Conservation (phyloP, 2,329 filamentous ascomycete genomes). For the Pseudopyricularia cyperi region DNA sequence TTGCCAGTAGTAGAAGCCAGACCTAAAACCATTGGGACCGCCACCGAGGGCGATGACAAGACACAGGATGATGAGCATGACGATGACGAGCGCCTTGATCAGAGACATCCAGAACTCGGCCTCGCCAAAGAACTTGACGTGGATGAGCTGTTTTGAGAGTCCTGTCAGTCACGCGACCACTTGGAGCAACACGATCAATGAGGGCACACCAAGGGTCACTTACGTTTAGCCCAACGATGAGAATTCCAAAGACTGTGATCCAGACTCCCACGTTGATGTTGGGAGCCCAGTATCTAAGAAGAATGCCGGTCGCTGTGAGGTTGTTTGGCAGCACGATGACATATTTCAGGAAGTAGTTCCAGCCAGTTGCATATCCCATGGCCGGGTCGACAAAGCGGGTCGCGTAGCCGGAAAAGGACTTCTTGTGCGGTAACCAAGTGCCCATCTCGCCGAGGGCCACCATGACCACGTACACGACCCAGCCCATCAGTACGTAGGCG, state of each 20-base stretch:
- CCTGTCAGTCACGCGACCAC: not conserved
- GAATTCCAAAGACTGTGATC: conserved; percentile 20
- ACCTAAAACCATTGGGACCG: conserved; percentile 32
- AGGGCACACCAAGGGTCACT: not conserved
- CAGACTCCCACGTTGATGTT: conserved; percentile 24
- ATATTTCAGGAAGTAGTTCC: conserved; percentile 31
- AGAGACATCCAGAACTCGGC: conserved; percentile 33
- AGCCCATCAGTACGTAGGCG: conserved; percentile 25
- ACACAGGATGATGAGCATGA: conserved; percentile 44
- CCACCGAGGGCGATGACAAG: conserved; percentile 45
- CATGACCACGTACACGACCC: conserved; percentile 50
- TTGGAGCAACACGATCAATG: too few species aligned
- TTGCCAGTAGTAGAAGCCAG: conserved; percentile 30
- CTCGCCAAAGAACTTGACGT: conserved; percentile 29
- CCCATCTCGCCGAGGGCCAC: conserved; percentile 58
- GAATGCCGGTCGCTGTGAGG: conserved; percentile 22
- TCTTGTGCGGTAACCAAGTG: conserved; percentile 48
- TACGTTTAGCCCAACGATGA: conserved; percentile 13
- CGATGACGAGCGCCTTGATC: conserved; percentile 33
- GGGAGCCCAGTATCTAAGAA: conserved; percentile 23
- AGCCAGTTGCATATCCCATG: conserved; percentile 27
- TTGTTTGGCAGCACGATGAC: conserved; percentile 23
- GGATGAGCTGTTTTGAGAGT: conserved; percentile 13
- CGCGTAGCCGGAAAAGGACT: conserved; percentile 53
- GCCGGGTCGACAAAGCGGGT: conserved; percentile 44